Conservation (phyloP, 306 rosid species). For the Nissolia schottii region DNA sequence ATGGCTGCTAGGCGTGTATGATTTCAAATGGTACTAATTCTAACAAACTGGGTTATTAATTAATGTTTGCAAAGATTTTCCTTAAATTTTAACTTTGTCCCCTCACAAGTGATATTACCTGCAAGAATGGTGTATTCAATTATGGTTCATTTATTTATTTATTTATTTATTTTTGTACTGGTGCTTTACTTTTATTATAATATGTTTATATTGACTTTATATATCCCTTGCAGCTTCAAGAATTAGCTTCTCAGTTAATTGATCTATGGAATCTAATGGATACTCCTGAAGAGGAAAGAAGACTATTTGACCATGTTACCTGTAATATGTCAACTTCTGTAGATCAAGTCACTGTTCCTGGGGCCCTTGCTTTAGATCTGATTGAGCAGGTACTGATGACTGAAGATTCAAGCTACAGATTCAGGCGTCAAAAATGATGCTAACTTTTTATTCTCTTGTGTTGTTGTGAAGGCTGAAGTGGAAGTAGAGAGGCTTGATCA, state of each 20-base stretch:
- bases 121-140: neutral
- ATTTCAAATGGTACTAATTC: neutral
- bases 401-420: neutral
- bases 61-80: neutral
- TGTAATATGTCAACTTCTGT: conserved; percentile 81
- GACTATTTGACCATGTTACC: conserved; percentile 78
- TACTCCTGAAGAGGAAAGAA: conserved; percentile 74
- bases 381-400: conserved; percentile 61
- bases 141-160: no score
- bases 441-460: conserved; percentile 5
- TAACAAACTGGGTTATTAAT: neutral
- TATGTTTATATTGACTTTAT: neutral
- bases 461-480: conserved; percentile 71
- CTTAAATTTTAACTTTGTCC: conserved; percentile 1
- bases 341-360: conserved; percentile 86
- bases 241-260: conserved; percentile 73
- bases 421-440: neutral
- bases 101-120: neutral
- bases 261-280: conserved; percentile 99
- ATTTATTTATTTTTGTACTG: no score
- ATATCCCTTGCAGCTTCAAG: conserved; percentile 72
- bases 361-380: conserved; percentile 83
- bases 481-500: conserved; percentile 97
- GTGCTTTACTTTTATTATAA: neutral
- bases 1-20: neutral